phyloP scores from a whole-genome alignment of 1,284 basidiomycete species.

The Flammula alnicola region DNA sequence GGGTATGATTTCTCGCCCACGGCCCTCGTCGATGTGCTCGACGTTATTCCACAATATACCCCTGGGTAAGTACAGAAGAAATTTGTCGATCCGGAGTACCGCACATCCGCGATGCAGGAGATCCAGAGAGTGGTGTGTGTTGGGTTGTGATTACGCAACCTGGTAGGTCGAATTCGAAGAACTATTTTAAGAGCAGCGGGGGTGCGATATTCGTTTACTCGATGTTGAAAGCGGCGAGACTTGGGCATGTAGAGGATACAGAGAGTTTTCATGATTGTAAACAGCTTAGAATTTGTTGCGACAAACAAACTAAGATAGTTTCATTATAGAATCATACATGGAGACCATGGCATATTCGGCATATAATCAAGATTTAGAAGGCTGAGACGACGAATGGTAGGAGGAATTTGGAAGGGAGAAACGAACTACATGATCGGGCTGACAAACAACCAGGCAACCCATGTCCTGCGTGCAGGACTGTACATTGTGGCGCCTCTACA shows the following conservation, averaged over 20 bases:
- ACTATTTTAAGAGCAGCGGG: conserved; percentile 56
- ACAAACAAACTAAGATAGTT: no score
- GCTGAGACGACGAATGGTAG: no score
- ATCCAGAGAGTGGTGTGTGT: conserved; percentile 47
- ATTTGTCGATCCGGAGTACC: conserved; percentile 42
- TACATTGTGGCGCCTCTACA: no score
- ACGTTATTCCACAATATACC: conserved; percentile 40
- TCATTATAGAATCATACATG: no score
- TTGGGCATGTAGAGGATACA: conserved; percentile 43
- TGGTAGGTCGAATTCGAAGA: conserved; percentile 45
- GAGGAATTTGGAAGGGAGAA: no score
- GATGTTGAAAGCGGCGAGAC: conserved; percentile 47
- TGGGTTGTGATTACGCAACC: conserved; percentile 56
- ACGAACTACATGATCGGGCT: no score
- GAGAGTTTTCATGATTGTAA: no score
- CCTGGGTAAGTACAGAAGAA: conserved; percentile 33
- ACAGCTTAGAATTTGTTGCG: no score
- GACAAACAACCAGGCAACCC: no score
- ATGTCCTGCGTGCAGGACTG: no score
- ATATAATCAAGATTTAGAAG: no score
- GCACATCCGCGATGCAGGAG: conserved; percentile 42
- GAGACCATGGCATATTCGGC: no score
- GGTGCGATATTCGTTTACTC: conserved; percentile 53
- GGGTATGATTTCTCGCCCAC: conserved; percentile 53
- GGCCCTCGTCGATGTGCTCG: conserved; percentile 53